phyloP scores from a whole-genome alignment of 352 stramenopile species.

The Phytophthora citricola region DNA sequence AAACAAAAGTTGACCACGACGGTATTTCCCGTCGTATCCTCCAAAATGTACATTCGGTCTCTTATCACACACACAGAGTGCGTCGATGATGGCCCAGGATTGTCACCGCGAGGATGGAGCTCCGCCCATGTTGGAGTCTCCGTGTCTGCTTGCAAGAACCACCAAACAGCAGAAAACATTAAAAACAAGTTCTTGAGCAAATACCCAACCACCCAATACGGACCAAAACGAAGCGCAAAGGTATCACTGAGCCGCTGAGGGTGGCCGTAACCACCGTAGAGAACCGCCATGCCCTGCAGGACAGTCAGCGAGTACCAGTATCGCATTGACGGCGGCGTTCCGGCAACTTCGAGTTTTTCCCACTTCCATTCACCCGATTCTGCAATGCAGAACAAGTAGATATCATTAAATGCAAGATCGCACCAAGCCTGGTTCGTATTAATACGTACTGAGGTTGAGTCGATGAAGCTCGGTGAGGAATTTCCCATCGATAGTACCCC shows the following conservation, averaged over 20 bases:
- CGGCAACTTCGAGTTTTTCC: slow-evolving; percentile 52
- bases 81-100: slow-evolving; percentile 55
- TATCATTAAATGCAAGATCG: background rate
- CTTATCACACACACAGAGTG: slow-evolving; percentile 60
- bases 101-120: slow-evolving; percentile 48
- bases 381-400: slow-evolving; percentile 10
- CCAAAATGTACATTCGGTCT: slow-evolving; percentile 65
- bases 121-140: slow-evolving; percentile 55
- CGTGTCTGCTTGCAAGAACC: slow-evolving; percentile 28
- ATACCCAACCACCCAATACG: slow-evolving; percentile 8
- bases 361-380: slow-evolving; percentile 54
- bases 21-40: slow-evolving; percentile 68
- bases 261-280: slow-evolving; percentile 68
- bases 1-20: slow-evolving; percentile 53
- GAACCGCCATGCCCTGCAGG: slow-evolving; percentile 48
- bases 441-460: slow-evolving; percentile 56
- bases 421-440: background rate
- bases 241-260: slow-evolving; percentile 56
- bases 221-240: slow-evolving; percentile 64
- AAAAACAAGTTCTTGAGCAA: background rate
- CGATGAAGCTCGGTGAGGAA: slow-evolving; percentile 63
- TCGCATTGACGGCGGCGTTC: slow-evolving; percentile 59
- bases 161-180: slow-evolving; percentile 5
- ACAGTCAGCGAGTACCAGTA: slow-evolving; percentile 69
- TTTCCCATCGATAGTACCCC: slow-evolving; percentile 64